Conservation (phyloP, 2,329 filamentous ascomycete genomes). For the Fusarium torulosum region DNA sequence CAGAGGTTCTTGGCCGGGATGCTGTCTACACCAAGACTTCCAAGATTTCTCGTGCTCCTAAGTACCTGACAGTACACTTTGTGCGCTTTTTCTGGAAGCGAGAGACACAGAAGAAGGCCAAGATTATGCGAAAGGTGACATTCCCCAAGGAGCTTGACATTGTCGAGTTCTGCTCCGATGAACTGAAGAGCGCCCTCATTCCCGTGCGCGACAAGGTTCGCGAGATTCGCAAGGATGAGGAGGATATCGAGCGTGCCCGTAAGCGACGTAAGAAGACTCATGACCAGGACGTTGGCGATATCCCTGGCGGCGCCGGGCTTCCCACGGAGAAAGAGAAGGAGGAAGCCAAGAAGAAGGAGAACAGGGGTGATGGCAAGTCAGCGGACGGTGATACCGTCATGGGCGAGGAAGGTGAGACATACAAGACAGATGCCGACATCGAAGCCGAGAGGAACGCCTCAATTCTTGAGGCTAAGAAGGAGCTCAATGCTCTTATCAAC, state of each 20-base stretch:
- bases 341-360: constrained; percentile 61
- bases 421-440: constrained; percentile 94
- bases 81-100: constrained; percentile 98
- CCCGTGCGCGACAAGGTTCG: constrained; percentile 97
- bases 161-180: constrained; percentile 94
- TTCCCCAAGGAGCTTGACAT: constrained; percentile 94
- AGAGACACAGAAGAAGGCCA: constrained; percentile 96
- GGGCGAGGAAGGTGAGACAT: constrained; percentile 69
- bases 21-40: constrained; percentile 90
- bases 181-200: constrained; percentile 83
- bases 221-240: constrained; percentile 93
- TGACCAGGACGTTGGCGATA: constrained; percentile 61
- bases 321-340: constrained; percentile 65
- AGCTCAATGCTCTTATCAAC: constrained; percentile 82
- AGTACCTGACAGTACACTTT: constrained; percentile 97
- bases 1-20: constrained; percentile 80
- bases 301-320: constrained; percentile 60
- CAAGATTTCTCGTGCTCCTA: constrained; percentile 89
- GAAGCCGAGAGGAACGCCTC: constrained; percentile 85
- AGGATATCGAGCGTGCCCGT: constrained; percentile 89
- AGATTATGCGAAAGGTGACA: constrained; percentile 99
- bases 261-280: constrained; percentile 85
- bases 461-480: constrained; percentile 85
- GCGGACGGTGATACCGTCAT: constrained; percentile 78
- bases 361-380: constrained; percentile 50